Conservation (phyloP, 2,329 filamentous ascomycete genomes). For the Metarhizium guizhouense region DNA sequence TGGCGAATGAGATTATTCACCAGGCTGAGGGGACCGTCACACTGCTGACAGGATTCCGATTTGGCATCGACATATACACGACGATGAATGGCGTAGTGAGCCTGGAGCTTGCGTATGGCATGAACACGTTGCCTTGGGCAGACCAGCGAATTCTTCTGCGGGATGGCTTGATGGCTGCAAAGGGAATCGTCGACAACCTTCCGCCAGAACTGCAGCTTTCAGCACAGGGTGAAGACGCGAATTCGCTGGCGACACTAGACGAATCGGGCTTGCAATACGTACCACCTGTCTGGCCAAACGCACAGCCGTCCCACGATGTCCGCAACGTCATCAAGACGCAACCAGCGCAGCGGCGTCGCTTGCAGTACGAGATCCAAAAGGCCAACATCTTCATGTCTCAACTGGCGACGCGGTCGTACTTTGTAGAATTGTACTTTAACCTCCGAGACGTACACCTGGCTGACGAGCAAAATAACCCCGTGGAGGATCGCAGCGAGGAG, state of each 20-base stretch:
- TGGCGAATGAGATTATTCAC: constrained; percentile 57
- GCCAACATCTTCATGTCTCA: constrained; percentile 81
- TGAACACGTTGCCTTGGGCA: constrained; percentile 67
- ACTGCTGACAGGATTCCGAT: constrained; percentile 70
- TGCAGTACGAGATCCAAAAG: constrained; percentile 86
- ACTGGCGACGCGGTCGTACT: constrained; percentile 71
- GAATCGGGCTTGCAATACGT: constrained; percentile 42
- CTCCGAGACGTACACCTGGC: constrained; percentile 57
- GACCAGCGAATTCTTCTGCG: constrained; percentile 67
- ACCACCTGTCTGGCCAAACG: constrained; percentile 38
- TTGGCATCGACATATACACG: constrained; percentile 67
- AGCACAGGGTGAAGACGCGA: constrained; percentile 26
- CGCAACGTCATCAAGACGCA: constrained; percentile 40
- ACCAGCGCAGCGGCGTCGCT: constrained; percentile 39
- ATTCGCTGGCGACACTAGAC: constrained; percentile 31
- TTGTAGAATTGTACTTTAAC: constrained; percentile 79
- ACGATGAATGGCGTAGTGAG: constrained; percentile 72
- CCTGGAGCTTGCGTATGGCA: constrained; percentile 76
- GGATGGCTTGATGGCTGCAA: constrained; percentile 61
- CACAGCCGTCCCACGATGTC: constrained; percentile 39
- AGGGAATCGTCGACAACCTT: constrained; percentile 56
- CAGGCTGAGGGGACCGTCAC: constrained; percentile 63
- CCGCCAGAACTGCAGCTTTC: constrained; percentile 59
- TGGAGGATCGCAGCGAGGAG: constrained; percentile 25
- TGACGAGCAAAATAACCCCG: constrained; percentile 30